Evolutionary conservation across 495 filamentous ascomycete species (phyloP).

Genomic region (Penicillium turbatum): DNA sequence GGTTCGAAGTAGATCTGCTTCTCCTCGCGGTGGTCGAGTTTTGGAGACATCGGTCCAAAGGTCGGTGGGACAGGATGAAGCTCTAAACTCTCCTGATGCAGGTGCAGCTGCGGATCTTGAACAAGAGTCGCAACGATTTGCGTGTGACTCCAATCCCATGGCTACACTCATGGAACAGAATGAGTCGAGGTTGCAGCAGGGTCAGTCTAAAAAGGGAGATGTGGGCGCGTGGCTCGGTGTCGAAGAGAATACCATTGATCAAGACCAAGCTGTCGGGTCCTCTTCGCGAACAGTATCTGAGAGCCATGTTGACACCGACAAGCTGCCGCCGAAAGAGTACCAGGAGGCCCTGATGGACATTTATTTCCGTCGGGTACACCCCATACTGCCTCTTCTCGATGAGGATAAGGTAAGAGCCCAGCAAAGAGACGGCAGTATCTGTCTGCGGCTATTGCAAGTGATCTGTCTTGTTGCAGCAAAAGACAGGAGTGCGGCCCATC

Average conservation of each 20-base stretch:
- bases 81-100: not conserved
- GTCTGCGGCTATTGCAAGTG: conserved; percentile 23
- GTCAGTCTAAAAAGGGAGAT: conserved; percentile 17
- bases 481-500: conserved; percentile 22
- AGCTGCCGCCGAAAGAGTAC: conserved; percentile 17
- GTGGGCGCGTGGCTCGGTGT: conserved; percentile 18
- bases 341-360: conserved; percentile 21
- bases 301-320: not conserved
- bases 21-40: not conserved
- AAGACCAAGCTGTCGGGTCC: not conserved
- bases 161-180: conserved; percentile 17
- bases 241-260: conserved; percentile 5
- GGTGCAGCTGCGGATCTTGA: not conserved
- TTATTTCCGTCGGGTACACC: conserved; percentile 25
- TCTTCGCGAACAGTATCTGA: not conserved
- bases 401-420: conserved; percentile 16
- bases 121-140: conserved; percentile 12
- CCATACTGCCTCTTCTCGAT: conserved; percentile 29
- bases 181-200: conserved; percentile 11
- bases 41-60: not conserved
- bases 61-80: not conserved
- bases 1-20: conserved; percentile 4
- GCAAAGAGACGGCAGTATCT: conserved; percentile 13
- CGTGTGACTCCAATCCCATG: conserved; percentile 23
- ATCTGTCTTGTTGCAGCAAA: conserved; percentile 37